Evolutionary conservation across 2,329 filamentous ascomycete genomes (phyloP).

Genomic region (Ceratocystiopsis brevicomis): DNA sequence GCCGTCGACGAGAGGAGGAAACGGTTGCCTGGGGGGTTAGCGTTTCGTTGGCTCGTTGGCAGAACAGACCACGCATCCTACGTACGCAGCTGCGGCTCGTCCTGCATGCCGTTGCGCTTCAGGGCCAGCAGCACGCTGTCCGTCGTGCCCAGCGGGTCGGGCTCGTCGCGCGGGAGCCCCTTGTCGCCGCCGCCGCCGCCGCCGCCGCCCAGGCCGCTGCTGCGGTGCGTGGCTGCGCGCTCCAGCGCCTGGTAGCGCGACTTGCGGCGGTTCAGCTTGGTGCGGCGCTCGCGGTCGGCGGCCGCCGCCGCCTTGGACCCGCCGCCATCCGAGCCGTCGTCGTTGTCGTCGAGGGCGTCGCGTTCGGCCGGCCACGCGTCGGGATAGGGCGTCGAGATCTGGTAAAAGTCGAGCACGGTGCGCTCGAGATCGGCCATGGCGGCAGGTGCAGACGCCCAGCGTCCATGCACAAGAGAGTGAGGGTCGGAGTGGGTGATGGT

Average conservation of each 20-base stretch:
- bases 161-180: conserved; percentile 68
- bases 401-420: conserved; percentile 74
- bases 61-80: conserved; percentile 9
- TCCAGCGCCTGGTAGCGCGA: conserved; percentile 76
- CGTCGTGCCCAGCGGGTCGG: conserved; percentile 73
- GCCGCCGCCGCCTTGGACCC: conserved; percentile 17
- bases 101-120: conserved; percentile 61
- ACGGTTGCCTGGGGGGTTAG: conserved; percentile 45
- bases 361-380: conserved; percentile 76
- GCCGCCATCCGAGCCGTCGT: conserved; percentile 35
- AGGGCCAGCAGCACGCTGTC: conserved; percentile 73
- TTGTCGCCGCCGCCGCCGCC: conserved; percentile 49
- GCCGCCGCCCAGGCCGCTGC: conserved; percentile 46
- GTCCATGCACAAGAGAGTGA: no score
- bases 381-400: conserved; percentile 60
- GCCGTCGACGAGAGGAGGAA: conserved; percentile 91
- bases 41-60: not conserved
- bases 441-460: not conserved
- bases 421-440: conserved; percentile 53
- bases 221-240: conserved; percentile 48
- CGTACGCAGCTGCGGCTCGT: conserved; percentile 52
- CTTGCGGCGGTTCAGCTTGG: conserved; percentile 39
- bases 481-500: no score
- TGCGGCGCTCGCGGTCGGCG: conserved; percentile 28
- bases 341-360: conserved; percentile 37